These are phyloP conservation scores for Crucibulum laeve DNA, from an alignment of 768 basidiomycete species.

Conservation along the genomic window DNA sequence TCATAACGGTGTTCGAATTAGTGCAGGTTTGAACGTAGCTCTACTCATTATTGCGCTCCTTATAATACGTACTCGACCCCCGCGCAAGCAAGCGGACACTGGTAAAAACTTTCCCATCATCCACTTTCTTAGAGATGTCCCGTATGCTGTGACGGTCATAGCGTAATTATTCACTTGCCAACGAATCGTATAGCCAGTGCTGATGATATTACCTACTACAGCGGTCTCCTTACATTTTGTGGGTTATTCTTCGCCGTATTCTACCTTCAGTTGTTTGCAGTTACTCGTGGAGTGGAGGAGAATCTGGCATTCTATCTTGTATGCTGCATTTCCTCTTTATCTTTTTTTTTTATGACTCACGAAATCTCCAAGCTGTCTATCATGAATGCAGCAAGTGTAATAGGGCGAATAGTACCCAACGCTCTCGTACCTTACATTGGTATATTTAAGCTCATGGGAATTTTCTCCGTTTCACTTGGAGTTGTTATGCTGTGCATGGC, in stretches of 20 bases:
- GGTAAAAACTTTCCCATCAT: slow-evolving; percentile 15
- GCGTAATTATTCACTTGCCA: slow-evolving; percentile 8
- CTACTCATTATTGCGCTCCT: slow-evolving; percentile 26
- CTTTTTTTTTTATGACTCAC: background rate
- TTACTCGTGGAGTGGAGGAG: slow-evolving; percentile 33
- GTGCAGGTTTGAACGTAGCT: slow-evolving; percentile 27
- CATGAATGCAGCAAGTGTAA: slow-evolving; percentile 45
- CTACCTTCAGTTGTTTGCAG: slow-evolving; percentile 46
- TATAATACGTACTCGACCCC: slow-evolving; percentile 30
- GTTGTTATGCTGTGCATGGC: slow-evolving; percentile 38
- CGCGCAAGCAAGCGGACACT: slow-evolving; percentile 18
- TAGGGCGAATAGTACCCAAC: slow-evolving; percentile 47
- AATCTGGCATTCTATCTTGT: slow-evolving; percentile 49
- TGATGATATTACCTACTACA: slow-evolving; percentile 3
- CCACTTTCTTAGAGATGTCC: slow-evolving; percentile 24
- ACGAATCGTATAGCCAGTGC: background rate
- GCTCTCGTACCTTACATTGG: slow-evolving; percentile 38
- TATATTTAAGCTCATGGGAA: slow-evolving; percentile 34
- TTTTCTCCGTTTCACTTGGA: slow-evolving; percentile 26
- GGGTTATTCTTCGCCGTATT: slow-evolving; percentile 44
- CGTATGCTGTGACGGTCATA: slow-evolving; percentile 19
- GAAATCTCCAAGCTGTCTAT: slow-evolving; percentile 41
- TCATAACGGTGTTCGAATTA: slow-evolving; percentile 33
- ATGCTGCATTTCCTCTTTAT: slow-evolving; percentile 4
- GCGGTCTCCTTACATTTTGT: slow-evolving; percentile 22